Base-by-base conservation (phyloP, 2,329 filamentous ascomycete species). In the Penicillium janthinellum region DNA sequence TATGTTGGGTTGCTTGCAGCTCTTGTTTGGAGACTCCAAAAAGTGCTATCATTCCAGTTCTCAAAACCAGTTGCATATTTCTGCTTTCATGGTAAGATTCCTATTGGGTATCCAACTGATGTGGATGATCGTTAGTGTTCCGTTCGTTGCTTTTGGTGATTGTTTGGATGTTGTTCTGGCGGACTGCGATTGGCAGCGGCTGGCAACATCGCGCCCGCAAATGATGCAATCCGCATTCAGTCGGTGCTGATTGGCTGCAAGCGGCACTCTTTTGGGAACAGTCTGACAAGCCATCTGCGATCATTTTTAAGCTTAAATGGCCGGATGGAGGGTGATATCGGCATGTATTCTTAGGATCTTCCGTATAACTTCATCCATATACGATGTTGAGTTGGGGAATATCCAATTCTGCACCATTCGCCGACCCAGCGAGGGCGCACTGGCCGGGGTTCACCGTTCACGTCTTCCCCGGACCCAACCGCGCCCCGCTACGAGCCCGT, bases 191-290 rank as follows among this genome's bases (percentile, higher is more conserved):
- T 64, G 64, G 62, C 49, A 59, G 60, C 10, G 6, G n/a, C 54
- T 64, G 42, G 14, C 61, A 53, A 59, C 64, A 67, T 67, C 53
- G 22, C 12, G 34, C 17, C 45, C 22, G 5, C 3, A 42, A 35
- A 67, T 66, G 63, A 56, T 61, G 64, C 64, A 54, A 66, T 65
- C 60, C 37, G 41, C 17, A 45, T 53, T 57, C n/a, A n/a, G 41
- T 17, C 47, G 22, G 8, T 38, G 41, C 37, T 62, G 54, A 64
- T 62, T 64, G 62, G 51, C 8, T 54, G 17, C 34, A 34, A 39
- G 25, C 56, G 56, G 31, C 15, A 12, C 35, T 20, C 22, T 12
- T 44, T 55, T 31, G 55, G 39, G 42, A 49, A 10, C 49, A 25
- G 41, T 41, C 12, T n/a, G 35, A 50, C 37, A 44, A 51, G 20